Percentiles rank a stretch among this genome's conserved stretches.
These are phyloP conservation scores for Agaricus blazei DNA, from an alignment of 768 basidiomycete species.

Conservation along the genomic window DNA sequence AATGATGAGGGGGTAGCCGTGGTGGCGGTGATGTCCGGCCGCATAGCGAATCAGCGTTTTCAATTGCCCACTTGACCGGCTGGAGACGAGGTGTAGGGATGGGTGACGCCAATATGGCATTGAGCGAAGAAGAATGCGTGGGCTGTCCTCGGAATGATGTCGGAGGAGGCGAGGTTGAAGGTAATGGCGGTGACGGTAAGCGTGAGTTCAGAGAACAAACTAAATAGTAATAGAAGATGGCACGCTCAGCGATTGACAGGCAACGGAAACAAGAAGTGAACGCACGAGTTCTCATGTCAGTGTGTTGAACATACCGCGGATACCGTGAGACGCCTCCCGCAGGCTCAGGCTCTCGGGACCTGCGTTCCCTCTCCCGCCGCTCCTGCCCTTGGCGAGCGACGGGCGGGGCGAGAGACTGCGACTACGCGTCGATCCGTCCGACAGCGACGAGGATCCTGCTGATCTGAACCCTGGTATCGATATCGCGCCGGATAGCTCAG, in stretches of 20 bases:
- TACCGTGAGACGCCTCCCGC: constrained; percentile 46
- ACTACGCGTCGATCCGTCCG: constrained; percentile 35
- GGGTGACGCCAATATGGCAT: constrained; percentile 10
- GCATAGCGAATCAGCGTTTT: background rate
- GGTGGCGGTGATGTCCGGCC: constrained; percentile 1
- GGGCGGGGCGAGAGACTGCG: constrained; percentile 34
- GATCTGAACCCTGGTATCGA: no score
- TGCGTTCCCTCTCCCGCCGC: constrained; percentile 12
- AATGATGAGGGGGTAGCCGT: background rate
- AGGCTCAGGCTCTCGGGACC: constrained; percentile 19
- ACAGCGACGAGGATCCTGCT: constrained; percentile 11
- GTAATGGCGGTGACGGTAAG: background rate
- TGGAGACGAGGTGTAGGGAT: constrained; percentile 10
- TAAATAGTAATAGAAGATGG: background rate
- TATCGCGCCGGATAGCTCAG: no score
- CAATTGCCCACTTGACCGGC: constrained; percentile 3
- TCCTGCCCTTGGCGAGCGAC: constrained; percentile 36
- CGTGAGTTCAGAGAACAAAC: constrained; percentile 3
- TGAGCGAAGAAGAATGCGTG: constrained; percentile 8
- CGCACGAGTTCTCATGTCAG: constrained; percentile 39
- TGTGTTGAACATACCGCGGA: constrained; percentile 52
- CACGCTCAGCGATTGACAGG: background rate
- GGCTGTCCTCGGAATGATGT: constrained; percentile 1
- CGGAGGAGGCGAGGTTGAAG: constrained; percentile 17
- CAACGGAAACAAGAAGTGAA: constrained; percentile 1